These are phyloP conservation scores for Cryptomeria japonica DNA, from an alignment of 75 land plant species.

Conservation along the genomic window DNA sequence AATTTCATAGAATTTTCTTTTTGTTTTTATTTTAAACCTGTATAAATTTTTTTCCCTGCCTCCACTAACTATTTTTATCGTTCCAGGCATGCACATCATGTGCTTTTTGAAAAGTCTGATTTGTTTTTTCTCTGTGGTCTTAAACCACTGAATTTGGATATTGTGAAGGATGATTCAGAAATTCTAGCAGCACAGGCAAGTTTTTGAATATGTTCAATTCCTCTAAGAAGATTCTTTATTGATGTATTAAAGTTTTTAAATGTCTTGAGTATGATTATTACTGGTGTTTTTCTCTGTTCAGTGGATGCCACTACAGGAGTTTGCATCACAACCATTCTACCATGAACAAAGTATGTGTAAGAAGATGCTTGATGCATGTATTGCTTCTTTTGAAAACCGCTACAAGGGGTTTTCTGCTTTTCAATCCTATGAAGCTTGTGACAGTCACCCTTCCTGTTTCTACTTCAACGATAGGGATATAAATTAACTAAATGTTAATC, in stretches of 20 bases:
- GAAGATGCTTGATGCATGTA: slow-evolving; percentile 67
- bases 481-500: not conserved
- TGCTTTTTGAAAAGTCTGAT: slow-evolving; percentile 88
- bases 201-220: not conserved
- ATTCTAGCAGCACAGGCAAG: slow-evolving; percentile 88
- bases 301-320: slow-evolving; percentile 90
- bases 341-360: slow-evolving; percentile 51
- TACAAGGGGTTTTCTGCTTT: slow-evolving; percentile 64
- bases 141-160: slow-evolving; percentile 57
- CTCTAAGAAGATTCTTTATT: not conserved
- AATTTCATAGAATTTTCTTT: not conserved
- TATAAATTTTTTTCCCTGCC: not conserved
- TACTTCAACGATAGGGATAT: slow-evolving; percentile 39
- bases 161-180: slow-evolving; percentile 61
- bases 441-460: slow-evolving; percentile 44
- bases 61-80: not conserved
- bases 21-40: not conserved
- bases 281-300: slow-evolving; percentile 18
- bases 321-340: slow-evolving; percentile 55
- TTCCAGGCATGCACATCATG: slow-evolving; percentile 81
- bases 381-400: slow-evolving; percentile 38
- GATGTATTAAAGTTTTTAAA: not conserved
- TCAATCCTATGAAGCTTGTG: slow-evolving; percentile 41
- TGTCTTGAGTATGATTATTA: not conserved
- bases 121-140: slow-evolving; percentile 88